Conservation (phyloP, 164 flowering plant species). For the Annona squamosa region DNA sequence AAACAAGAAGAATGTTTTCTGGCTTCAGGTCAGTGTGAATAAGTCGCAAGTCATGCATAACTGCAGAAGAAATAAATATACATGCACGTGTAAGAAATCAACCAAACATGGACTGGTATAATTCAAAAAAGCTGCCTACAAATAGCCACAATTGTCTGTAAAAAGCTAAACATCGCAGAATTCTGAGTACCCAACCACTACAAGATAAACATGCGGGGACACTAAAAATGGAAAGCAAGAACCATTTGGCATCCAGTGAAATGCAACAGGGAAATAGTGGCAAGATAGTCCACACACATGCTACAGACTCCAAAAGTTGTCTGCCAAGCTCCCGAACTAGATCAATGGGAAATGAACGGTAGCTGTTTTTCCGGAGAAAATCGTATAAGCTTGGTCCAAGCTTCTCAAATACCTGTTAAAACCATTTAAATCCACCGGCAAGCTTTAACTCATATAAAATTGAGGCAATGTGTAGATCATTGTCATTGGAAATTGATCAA, state of each 20-base stretch:
- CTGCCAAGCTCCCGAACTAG: constrained; percentile 98
- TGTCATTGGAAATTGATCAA: constrained; percentile 41
- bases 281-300: constrained; percentile 90
- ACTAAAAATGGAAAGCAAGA: background rate
- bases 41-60: constrained; percentile 83
- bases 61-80: constrained; percentile 30
- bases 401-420: constrained; percentile 98
- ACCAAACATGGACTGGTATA: background rate
- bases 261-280: constrained; percentile 22
- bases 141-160: constrained; percentile 3
- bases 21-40: constrained; percentile 96
- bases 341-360: constrained; percentile 94
- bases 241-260: constrained; percentile 10
- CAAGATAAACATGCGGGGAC: background rate
- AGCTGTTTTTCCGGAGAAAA: constrained; percentile 98
- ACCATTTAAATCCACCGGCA: constrained; percentile 71
- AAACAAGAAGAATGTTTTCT: constrained; percentile 86
- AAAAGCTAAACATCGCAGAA: background rate
- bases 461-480: constrained; percentile 28
- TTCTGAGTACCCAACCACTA: background rate
- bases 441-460: constrained; percentile 56
- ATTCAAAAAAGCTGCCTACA: background rate
- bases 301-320: constrained; percentile 99
- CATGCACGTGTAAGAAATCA: background rate
- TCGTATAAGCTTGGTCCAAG: constrained; percentile 99